Evolutionary conservation across 257 asterid genomes (phyloP).

Genomic region (Scutellaria barbata): DNA sequence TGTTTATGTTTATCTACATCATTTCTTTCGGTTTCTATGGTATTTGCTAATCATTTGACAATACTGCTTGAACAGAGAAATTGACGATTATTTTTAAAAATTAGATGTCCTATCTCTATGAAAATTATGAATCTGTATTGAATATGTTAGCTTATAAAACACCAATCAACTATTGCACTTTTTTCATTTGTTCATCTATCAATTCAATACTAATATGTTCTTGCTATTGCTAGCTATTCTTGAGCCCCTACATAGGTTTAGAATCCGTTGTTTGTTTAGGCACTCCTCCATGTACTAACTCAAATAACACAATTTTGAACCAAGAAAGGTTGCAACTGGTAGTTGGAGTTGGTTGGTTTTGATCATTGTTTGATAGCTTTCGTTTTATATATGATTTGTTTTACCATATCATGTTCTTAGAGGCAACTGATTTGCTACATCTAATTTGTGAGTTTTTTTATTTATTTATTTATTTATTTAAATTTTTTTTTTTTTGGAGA

Average conservation of each 20-base stretch:
- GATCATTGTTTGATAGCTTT: not conserved
- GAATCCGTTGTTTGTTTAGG: not conserved
- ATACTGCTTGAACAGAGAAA: not conserved
- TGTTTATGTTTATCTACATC: slow-evolving; percentile 25
- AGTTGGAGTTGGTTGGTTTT: not conserved
- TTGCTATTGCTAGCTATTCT: slow-evolving; percentile 24
- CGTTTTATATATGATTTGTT: slow-evolving; percentile 4
- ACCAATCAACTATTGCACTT: not conserved
- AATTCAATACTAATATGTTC: slow-evolving; percentile 9
- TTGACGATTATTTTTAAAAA: not conserved
- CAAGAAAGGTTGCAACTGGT: not conserved
- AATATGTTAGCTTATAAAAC: slow-evolving; percentile 17
- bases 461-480: no score
- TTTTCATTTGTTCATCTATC: slow-evolving; percentile 9
- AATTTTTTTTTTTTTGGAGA: not conserved
- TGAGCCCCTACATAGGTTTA: slow-evolving; percentile 1
- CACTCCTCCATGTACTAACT: slow-evolving; percentile 20
- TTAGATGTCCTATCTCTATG: not conserved
- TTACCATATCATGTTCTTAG: slow-evolving; percentile 6
- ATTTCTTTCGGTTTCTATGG: not conserved
- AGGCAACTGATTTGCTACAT: slow-evolving; percentile 28
- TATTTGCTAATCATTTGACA: not conserved
- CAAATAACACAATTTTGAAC: slow-evolving; percentile 19
- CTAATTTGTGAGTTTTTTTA: not conserved
- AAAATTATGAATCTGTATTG: not conserved